Base-by-base conservation (phyloP, 176 grass and related monocot genomes). In the Alloteropsis semialata region DNA sequence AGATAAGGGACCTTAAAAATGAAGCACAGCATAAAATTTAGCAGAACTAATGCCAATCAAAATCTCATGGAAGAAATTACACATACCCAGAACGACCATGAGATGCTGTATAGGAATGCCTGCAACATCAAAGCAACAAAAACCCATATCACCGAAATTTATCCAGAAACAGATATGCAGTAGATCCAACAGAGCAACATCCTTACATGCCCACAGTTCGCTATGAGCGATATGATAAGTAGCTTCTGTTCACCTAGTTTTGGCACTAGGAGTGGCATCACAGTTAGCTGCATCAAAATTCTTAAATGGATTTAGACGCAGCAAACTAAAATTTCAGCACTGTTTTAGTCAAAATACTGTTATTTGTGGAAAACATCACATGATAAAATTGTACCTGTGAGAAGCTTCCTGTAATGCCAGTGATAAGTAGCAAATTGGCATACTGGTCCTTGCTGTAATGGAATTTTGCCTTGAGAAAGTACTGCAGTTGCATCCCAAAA, bases 41-140 rank as follows among this genome's bases (percentile, higher is more conserved):
- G 79, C 57, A 64, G 12, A 34, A 29, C 8, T 38, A 65, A 53
- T 66, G 44, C 33, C n/a, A 55, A 87, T 74, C 11, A 29, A 77
- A 66, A 58, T 46, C 29, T 38, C 51, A 62, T 75, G 1, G 24
- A 53, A 45, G 41, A 62, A 11, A 41, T 16, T 28, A 50, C n/a
- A n/a, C 78, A 75, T 94, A 98, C 96, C 96, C 96, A 96, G 81
- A 59, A 93, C 37, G 93, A 86, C 96, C 96, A 99, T 87, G 96
- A 86, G 13, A 99, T 92, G 77, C 93, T 90, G 69, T 93, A 92
- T 61, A 96, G 56, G 56, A 99, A 70, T 83, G 83, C 80, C 91
- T 96, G 89, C 80, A 87, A 32, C 27, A 87, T 82, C 32, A 32
- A 77, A 65, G 37, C 8, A 45, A 80, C 50, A 83, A 57, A 70